Conservation (phyloP, 2,329 filamentous ascomycete species). For the Aspergillus sp. region DNA sequence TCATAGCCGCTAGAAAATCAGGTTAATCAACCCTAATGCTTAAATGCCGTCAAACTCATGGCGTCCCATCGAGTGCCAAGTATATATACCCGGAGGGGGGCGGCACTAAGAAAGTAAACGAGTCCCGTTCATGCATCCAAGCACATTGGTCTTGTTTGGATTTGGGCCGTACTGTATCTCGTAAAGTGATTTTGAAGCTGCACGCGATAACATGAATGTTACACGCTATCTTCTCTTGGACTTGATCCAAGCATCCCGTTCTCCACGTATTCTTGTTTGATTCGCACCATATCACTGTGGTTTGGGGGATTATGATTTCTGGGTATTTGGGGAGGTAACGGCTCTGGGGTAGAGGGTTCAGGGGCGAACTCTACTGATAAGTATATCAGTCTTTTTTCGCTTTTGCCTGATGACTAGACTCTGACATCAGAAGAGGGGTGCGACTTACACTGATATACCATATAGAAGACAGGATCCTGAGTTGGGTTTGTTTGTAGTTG, state of each 20-base stretch:
- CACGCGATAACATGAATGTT: too few species aligned
- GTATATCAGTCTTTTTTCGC: not conserved
- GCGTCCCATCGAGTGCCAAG: too few species aligned
- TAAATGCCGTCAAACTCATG: too few species aligned
- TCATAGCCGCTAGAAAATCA: too few species aligned
- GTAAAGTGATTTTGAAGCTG: too few species aligned
- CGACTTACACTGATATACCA: constrained; percentile 1
- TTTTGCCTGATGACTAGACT: not conserved
- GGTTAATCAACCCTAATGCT: too few species aligned
- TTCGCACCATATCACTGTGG: not conserved
- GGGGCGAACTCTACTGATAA: not conserved
- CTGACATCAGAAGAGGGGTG: not conserved
- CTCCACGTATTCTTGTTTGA: constrained; percentile 3
- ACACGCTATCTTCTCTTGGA: too few species aligned
- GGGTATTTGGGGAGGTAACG: not conserved
- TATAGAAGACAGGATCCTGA: constrained; percentile 1
- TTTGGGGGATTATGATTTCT: not conserved
- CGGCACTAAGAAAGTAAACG: too few species aligned
- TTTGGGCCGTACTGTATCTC: too few species aligned
- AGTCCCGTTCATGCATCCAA: too few species aligned
- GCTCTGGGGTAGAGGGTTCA: not conserved
- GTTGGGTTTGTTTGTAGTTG: not conserved
- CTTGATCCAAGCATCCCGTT: not conserved
- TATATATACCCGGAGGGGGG: too few species aligned
- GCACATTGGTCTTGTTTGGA: too few species aligned